These are phyloP conservation scores for Exophiala mesophila DNA, from an alignment of 2,329 filamentous ascomycete genomes.

Conservation along the genomic window DNA sequence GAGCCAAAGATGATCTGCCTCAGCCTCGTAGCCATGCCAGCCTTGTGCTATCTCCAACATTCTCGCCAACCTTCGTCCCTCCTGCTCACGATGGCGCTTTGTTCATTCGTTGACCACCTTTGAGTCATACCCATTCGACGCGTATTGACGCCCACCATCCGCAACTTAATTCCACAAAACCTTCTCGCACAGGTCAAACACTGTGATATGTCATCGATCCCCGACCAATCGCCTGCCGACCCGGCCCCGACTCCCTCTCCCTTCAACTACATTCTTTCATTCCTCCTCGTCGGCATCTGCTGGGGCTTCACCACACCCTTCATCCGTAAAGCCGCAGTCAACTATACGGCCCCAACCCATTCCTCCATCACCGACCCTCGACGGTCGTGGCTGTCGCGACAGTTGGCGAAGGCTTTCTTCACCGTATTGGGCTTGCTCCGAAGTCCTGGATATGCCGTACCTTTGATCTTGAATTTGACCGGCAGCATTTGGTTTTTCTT, in stretches of 20 bases:
- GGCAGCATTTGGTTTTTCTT: conserved; percentile 97
- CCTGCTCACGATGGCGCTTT: too few species aligned
- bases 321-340: conserved; percentile 77
- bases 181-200: too few species aligned
- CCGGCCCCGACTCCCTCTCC: conserved; percentile 32
- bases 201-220: too few species aligned
- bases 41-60: too few species aligned
- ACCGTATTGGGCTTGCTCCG: conserved; percentile 71
- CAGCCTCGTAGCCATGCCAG: too few species aligned
- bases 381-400: conserved; percentile 58
- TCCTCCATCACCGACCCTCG: conserved; percentile 31
- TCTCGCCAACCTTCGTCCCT: too few species aligned
- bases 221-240: conserved; percentile 1
- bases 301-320: conserved; percentile 94
- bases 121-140: too few species aligned
- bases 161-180: too few species aligned
- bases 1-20: too few species aligned
- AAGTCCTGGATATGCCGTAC: conserved; percentile 79
- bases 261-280: conserved; percentile 81
- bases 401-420: conserved; percentile 62
- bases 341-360: conserved; percentile 58
- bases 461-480: conserved; percentile 80
- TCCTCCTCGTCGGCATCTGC: conserved; percentile 77
- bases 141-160: too few species aligned
- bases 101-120: too few species aligned